Evolutionary conservation across 2,329 filamentous ascomycete genomes (phyloP).

Genomic region (Penicillium sp.): DNA sequence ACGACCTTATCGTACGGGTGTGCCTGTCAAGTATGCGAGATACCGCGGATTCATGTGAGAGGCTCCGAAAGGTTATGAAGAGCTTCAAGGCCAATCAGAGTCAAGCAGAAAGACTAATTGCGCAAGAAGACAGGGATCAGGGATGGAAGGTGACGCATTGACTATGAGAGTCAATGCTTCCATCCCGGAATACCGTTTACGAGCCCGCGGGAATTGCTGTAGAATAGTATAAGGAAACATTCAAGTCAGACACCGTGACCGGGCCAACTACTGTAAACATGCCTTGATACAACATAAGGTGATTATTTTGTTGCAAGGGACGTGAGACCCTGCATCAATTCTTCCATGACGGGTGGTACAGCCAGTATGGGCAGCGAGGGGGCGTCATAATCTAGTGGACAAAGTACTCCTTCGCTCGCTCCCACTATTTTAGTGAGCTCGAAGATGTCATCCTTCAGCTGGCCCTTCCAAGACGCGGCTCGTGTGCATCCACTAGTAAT

Average conservation of each 20-base stretch:
- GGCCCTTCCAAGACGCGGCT: not conserved
- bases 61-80: slow-evolving; percentile 4
- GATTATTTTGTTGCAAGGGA: slow-evolving; percentile 18
- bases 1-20: slow-evolving; percentile 1
- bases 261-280: not conserved
- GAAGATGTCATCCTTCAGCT: not conserved
- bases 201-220: not conserved
- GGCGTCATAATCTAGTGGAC: slow-evolving; percentile 4
- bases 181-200: not conserved
- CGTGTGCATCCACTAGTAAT: not conserved
- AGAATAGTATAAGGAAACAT: not conserved
- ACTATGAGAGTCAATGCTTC: slow-evolving; percentile 4
- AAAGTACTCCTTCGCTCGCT: not conserved
- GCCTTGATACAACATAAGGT: not conserved
- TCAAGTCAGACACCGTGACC: not conserved
- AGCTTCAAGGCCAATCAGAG: slow-evolving; percentile 11
- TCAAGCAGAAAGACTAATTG: not conserved
- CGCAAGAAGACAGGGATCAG: slow-evolving; percentile 15
- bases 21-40: slow-evolving; percentile 25
- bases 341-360: slow-evolving; percentile 10
- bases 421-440: not conserved
- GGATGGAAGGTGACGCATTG: slow-evolving; percentile 10
- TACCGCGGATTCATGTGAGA: slow-evolving; percentile 24
- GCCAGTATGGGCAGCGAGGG: not conserved
- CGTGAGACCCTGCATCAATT: slow-evolving; percentile 20